Percentiles rank a stretch among this genome's conserved stretches.
Evolutionary conservation across 352 stramenopile species (phyloP).

Genomic region (Pythium myriotylum): DNA sequence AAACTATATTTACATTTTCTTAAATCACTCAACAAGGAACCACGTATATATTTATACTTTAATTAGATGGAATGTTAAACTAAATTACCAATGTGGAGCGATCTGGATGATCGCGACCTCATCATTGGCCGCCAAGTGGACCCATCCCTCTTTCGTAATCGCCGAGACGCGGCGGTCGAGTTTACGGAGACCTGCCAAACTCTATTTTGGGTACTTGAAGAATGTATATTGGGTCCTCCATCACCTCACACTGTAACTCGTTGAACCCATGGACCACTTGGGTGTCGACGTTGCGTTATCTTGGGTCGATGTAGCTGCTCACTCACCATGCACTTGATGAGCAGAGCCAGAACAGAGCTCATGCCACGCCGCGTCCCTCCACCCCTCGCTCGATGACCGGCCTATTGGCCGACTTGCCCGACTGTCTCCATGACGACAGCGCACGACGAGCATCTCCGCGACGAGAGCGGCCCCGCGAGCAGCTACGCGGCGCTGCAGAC

Average conservation of each 20-base stretch:
- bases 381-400: too few species aligned
- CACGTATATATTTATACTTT: too few species aligned
- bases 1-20: too few species aligned
- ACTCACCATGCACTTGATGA: slow-evolving; percentile 13
- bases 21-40: too few species aligned
- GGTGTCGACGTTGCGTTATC: not conserved
- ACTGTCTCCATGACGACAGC: not conserved
- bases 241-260: not conserved
- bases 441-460: not conserved
- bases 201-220: not conserved
- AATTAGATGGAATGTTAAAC: too few species aligned
- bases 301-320: not conserved
- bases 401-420: too few species aligned
- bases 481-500: slow-evolving; percentile 14
- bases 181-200: not conserved
- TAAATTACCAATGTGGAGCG: too few species aligned
- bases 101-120: not conserved
- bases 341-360: not conserved
- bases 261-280: not conserved
- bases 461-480: not conserved
- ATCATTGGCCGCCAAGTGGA: not conserved
- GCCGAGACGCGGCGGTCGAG: not conserved
- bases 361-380: not conserved
- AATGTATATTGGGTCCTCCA: not conserved
- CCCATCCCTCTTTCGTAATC: not conserved